These are phyloP conservation scores for Hygrocybe punicea DNA, from an alignment of 768 basidiomycete species.

Conservation along the genomic window DNA sequence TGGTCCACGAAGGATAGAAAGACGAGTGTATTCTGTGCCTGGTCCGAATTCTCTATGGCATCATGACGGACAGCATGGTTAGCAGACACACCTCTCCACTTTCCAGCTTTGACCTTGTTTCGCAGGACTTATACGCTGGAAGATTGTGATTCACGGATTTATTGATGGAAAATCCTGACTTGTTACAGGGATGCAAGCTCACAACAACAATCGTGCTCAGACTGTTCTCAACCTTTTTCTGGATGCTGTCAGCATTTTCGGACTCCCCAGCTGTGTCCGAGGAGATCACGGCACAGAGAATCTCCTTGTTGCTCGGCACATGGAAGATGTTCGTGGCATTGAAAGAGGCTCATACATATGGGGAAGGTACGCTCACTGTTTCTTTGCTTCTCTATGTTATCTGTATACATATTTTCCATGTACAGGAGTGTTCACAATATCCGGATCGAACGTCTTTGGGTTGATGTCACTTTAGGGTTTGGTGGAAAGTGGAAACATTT, in stretches of 20 bases:
- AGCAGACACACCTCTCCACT: not conserved
- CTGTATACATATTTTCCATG: conserved; percentile 18
- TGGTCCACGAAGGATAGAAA: conserved; percentile 23
- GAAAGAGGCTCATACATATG: conserved; percentile 36
- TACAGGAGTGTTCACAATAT: conserved; percentile 41
- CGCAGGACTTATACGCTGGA: conserved; percentile 35
- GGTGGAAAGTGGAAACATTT: conserved; percentile 39
- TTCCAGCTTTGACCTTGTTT: conserved; percentile 25
- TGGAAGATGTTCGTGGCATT: conserved; percentile 24
- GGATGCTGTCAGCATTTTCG: conserved; percentile 22
- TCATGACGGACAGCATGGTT: conserved; percentile 27
- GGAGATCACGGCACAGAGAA: conserved; percentile 38
- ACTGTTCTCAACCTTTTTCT: conserved; percentile 41
- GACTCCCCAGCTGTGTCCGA: conserved; percentile 7
- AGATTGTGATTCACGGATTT: conserved; percentile 40
- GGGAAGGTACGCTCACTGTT: no score
- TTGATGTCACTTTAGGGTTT: conserved; percentile 34
- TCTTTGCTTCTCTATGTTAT: conserved; percentile 17
- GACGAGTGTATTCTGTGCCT: conserved; percentile 31
- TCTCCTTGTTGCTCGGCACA: conserved; percentile 28
- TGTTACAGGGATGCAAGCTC: conserved; percentile 34
- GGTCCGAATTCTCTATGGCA: conserved; percentile 32
- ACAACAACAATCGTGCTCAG: conserved; percentile 39
- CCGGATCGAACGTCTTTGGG: conserved; percentile 40
- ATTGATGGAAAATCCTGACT: conserved; percentile 42